Evolutionary conservation across 176 grass and related monocot species (phyloP), one percentile per base, ranked within the genome.

Genomic region (Cymbopogon citratus): DNA sequence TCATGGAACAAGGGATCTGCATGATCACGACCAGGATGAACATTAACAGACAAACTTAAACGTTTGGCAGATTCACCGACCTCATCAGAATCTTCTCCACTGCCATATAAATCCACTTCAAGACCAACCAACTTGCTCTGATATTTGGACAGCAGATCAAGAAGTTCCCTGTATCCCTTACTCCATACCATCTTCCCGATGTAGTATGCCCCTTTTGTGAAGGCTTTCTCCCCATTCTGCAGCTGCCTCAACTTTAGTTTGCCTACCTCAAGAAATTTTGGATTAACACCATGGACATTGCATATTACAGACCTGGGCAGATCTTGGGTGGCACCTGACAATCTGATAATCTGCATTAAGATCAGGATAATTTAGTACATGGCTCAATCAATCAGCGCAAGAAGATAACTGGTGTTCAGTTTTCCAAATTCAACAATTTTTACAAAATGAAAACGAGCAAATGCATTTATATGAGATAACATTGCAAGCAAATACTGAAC

Each of bases 161-260:
- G 85, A 71, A 98, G 90, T 84, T 98, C 96, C 45, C 76, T 93
- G 62, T 98, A 98, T 74, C 96, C 96, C 72, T 98, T 98, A 87
- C 84, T 86, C 96, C 96, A 98, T 16, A 98, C 87, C 96, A 98
- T 98, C 81, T 98, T 98, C 59, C 96, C 96, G 26, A 98, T 95
- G 54, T 98, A 95, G 83, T 98, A 98, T 13, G 92, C 89, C 57
- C 85, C 89, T 70, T 87, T 93, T 40, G 85, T 91, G 73, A 95
- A 98, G 71, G 90, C 89, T 75, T n/a, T 57, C 19, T 98, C 92
- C 29, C 87, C 90, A 80, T 40, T 95, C 79, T 95, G 92, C 51
- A 93, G 74, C 80, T 95, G 92, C 18, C 40, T 72, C 49, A 88
- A 81, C 75, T 98, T 98, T 85, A 70, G 72, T 57, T 92, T 98